Evolutionary conservation across 495 filamentous ascomycete genomes (phyloP).

Genomic region (Chaetomidium leptoderma): DNA sequence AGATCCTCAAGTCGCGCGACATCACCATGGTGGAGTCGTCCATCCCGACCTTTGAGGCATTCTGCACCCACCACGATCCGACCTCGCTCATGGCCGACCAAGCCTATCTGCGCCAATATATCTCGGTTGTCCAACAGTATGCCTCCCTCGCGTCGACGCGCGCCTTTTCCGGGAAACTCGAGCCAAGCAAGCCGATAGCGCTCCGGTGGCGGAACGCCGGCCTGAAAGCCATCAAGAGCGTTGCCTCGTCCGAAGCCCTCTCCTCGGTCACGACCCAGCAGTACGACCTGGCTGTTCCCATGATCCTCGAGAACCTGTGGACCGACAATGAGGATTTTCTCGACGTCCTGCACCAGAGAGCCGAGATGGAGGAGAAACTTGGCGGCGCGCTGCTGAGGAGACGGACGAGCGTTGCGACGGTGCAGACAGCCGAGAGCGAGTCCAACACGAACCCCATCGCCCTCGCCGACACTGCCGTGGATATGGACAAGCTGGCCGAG

Average conservation of each 20-base stretch:
- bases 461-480: conserved; percentile 68
- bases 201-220: conserved; percentile 80
- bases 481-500: conserved; percentile 80
- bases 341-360: conserved; percentile 54
- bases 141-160: conserved; percentile 68
- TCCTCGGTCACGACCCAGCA: conserved; percentile 68
- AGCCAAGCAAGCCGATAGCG: conserved; percentile 65
- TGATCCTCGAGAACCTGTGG: conserved; percentile 80
- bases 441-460: conserved; percentile 62
- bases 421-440: conserved; percentile 65
- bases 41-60: conserved; percentile 73
- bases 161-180: conserved; percentile 42
- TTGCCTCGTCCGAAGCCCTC: conserved; percentile 73
- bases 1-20: conserved; percentile 72
- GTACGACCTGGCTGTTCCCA: conserved; percentile 69
- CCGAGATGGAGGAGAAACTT: conserved; percentile 59
- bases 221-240: conserved; percentile 69
- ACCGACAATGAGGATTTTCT: conserved; percentile 68
- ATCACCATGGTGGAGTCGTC: conserved; percentile 87
- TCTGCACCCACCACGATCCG: conserved; percentile 76
- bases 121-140: conserved; percentile 70
- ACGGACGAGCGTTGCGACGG: conserved; percentile 73
- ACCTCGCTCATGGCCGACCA: conserved; percentile 75
- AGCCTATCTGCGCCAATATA: conserved; percentile 75
- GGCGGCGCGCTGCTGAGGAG: conserved; percentile 59